These are phyloP conservation scores for Naganishia vaughanmartiniae DNA, from an alignment of 768 basidiomycete species.

Conservation along the genomic window DNA sequence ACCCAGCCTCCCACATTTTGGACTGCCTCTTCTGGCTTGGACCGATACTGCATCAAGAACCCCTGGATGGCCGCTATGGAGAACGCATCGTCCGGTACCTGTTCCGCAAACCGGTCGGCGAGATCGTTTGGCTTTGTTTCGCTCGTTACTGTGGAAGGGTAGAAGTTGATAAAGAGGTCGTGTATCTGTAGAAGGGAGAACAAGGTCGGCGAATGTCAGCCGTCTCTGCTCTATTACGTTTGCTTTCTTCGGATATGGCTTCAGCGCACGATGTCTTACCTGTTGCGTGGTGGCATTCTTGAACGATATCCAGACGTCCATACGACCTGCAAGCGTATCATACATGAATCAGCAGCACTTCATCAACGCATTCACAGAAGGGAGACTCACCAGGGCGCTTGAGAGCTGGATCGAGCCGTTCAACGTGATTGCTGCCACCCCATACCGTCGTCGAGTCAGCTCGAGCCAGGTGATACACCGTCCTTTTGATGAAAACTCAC, in stretches of 20 bases:
- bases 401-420: conserved; percentile 82
- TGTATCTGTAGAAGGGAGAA: conserved; percentile 33
- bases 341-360: background rate
- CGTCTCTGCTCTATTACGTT: background rate
- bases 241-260: background rate
- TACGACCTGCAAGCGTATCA: conserved; percentile 52
- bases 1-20: conserved; percentile 80
- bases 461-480: background rate
- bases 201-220: background rate
- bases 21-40: conserved; percentile 64
- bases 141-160: conserved; percentile 29
- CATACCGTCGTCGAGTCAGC: background rate
- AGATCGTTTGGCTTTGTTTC: background rate
- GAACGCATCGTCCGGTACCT: conserved; percentile 76
- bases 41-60: conserved; percentile 70
- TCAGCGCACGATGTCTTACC: conserved; percentile 52
- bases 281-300: conserved; percentile 74
- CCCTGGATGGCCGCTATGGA: conserved; percentile 87
- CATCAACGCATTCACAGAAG: background rate
- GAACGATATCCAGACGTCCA: conserved; percentile 87
- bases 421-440: conserved; percentile 71
- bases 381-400: conserved; percentile 83
- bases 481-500: conserved; percentile 56
- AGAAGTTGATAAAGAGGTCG: conserved; percentile 47
- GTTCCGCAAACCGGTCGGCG: conserved; percentile 21